phyloP scores from a whole-genome alignment of 805 yeast genomes.

The Wickerhamomyces canadensis region DNA sequence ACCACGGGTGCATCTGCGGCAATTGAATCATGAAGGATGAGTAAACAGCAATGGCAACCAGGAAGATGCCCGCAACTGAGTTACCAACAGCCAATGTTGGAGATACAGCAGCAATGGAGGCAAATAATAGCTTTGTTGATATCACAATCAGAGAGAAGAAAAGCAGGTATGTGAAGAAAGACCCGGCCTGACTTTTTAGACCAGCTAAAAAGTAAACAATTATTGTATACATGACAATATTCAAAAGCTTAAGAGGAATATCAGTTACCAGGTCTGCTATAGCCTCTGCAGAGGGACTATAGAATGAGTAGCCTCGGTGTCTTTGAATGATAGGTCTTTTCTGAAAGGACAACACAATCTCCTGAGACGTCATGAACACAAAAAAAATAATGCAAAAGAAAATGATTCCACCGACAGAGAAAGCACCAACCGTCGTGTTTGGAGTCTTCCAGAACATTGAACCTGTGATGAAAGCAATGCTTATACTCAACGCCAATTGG shows the following conservation, averaged over 20 bases:
- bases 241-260: slow-evolving; percentile 51
- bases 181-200: slow-evolving; percentile 41
- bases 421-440: slow-evolving; percentile 46
- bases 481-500: slow-evolving; percentile 24
- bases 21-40: slow-evolving; percentile 60
- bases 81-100: slow-evolving; percentile 50
- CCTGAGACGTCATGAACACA: slow-evolving; percentile 41
- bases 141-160: slow-evolving; percentile 38
- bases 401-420: slow-evolving; percentile 55
- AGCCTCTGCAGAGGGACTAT: slow-evolving; percentile 70
- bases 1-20: slow-evolving; percentile 63
- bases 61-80: slow-evolving; percentile 47
- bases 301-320: slow-evolving; percentile 65
- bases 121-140: slow-evolving; percentile 43
- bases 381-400: slow-evolving; percentile 58
- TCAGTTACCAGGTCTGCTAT: slow-evolving; percentile 53
- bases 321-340: slow-evolving; percentile 57
- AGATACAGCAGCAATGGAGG: slow-evolving; percentile 43
- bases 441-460: slow-evolving; percentile 54
- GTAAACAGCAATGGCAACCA: slow-evolving; percentile 47
- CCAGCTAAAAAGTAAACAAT: slow-evolving; percentile 52
- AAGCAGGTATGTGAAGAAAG: slow-evolving; percentile 37
- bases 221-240: slow-evolving; percentile 39
- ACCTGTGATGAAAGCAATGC: slow-evolving; percentile 56
- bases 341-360: slow-evolving; percentile 36